A percentile compares a stretch with the other conserved stretches of the same genome.
phyloP scores from a whole-genome alignment of 176 grass and related monocot genomes.

The Aegilops bicornis region DNA sequence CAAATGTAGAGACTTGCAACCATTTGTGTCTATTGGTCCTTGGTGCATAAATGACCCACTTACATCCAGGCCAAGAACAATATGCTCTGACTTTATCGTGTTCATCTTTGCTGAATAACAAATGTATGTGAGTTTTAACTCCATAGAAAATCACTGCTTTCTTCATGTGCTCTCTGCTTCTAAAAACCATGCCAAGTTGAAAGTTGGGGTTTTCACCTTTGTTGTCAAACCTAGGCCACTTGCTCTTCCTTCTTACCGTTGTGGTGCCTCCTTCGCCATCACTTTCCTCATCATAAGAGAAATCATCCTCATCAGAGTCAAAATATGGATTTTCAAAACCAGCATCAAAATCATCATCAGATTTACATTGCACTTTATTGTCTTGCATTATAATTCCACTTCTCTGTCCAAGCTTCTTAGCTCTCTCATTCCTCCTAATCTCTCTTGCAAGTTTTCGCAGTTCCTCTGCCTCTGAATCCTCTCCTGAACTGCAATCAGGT shows the following conservation, averaged over 20 bases:
- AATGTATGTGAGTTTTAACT: not conserved
- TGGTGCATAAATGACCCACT: not conserved
- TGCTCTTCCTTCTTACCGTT: not conserved
- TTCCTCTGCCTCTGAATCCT: not conserved
- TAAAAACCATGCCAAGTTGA: not conserved
- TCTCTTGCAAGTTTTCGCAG: not conserved
- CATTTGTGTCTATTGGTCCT: not conserved
- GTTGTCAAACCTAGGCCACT: not conserved
- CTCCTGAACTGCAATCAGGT: not conserved
- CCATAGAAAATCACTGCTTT: not conserved
- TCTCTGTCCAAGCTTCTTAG: too few species aligned
- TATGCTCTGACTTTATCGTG: not conserved
- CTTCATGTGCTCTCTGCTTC: not conserved
- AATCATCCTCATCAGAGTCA: too few species aligned
- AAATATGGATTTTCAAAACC: too few species aligned
- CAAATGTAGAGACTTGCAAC: too few species aligned
- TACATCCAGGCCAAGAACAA: not conserved
- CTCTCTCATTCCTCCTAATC: not conserved
- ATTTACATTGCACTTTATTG: too few species aligned
- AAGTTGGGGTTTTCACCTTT: not conserved
- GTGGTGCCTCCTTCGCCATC: too few species aligned
- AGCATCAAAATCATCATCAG: too few species aligned
- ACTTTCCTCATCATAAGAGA: too few species aligned
- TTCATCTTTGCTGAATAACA: not conserved
- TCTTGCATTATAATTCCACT: too few species aligned